Conservation (phyloP, 1,284 basidiomycete species). For the Ganoderma meredithae region DNA sequence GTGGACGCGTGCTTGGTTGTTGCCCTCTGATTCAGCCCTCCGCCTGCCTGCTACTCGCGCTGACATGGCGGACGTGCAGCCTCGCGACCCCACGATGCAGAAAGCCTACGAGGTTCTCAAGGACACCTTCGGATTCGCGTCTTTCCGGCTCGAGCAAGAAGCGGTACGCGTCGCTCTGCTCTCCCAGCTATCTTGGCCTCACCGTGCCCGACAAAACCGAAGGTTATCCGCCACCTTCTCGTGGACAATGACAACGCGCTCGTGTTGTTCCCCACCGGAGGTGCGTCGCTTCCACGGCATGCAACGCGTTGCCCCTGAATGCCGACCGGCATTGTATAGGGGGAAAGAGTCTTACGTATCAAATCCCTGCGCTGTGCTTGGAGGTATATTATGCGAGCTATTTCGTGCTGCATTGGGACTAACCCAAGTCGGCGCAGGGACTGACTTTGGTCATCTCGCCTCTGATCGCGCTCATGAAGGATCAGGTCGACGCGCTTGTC, state of each 20-base stretch:
- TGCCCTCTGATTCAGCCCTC: neutral
- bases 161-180: constrained; percentile 36
- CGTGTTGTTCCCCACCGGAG: constrained; percentile 49
- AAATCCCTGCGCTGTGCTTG: constrained; percentile 70
- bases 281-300: constrained; percentile 29
- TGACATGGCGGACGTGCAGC: neutral
- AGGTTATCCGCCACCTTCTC: constrained; percentile 47
- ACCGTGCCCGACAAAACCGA: constrained; percentile 3
- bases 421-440: constrained; percentile 45
- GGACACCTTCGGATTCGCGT: constrained; percentile 44
- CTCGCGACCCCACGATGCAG: constrained; percentile 37
- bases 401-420: neutral
- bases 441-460: constrained; percentile 78
- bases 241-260: constrained; percentile 50
- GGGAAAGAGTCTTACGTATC: constrained; percentile 59
- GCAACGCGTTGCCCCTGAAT: neutral
- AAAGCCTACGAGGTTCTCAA: constrained; percentile 41
- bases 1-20: neutral
- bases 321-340: constrained; percentile 30
- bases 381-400: constrained; percentile 34
- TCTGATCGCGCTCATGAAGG: constrained; percentile 90
- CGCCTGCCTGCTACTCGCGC: neutral
- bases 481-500: constrained; percentile 87
- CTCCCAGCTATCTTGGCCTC: neutral
- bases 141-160: constrained; percentile 49